Base-by-base conservation (phyloP, 805 yeast species). In the Yarrowia porcina region DNA sequence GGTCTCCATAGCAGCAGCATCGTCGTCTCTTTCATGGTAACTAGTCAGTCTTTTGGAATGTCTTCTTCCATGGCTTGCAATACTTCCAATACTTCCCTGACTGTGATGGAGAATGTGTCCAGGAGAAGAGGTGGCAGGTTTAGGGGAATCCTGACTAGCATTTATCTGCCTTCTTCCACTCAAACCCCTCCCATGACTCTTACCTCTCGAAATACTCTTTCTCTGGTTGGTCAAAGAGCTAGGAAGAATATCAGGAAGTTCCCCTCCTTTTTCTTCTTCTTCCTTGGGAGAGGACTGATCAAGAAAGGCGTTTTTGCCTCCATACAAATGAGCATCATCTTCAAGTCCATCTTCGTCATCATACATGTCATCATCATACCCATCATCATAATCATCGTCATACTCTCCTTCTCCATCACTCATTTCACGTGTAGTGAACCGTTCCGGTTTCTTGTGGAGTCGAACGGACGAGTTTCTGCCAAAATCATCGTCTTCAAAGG, bases 381-480 rank as follows among this genome's bases (percentile, higher is more conserved):
- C 47, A 13, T 20, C 39, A 1, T 11, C 32, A 0, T 39, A 49
- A 4, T 21, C 27, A 4, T 56, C 61, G 6, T 56, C 61, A 10
- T 15, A 32, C 10, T 54, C 47, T 2, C 18, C 47, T 7, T 54
- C 61, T 3, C 47, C 33, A 38, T 54, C 61, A n/a, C 47, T 39
- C 30, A 52, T 2, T 2, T 56, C 39, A 17, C 27, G 49, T 21
- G 38, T 9, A 2, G 39, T n/a, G 17, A 41, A 56, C n/a, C 49
- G 36, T 18, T 39, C 47, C 11, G 49, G 47, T 13, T 56, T 56
- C 49, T 56, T 56, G 28, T 56, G 61, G 4, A 56, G n/a, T 5
- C 61, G 61, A 5, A 56, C 61, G 6, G 61, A 56, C 15, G 61
- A 56, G 49, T 56, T 56, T 56, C 61, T 6, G 15, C 61, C 61